Evolutionary conservation across 192 early-diverging fungal species (phyloP), one percentile per base, ranked within the genome.

Genomic region (Podila epigama): DNA sequence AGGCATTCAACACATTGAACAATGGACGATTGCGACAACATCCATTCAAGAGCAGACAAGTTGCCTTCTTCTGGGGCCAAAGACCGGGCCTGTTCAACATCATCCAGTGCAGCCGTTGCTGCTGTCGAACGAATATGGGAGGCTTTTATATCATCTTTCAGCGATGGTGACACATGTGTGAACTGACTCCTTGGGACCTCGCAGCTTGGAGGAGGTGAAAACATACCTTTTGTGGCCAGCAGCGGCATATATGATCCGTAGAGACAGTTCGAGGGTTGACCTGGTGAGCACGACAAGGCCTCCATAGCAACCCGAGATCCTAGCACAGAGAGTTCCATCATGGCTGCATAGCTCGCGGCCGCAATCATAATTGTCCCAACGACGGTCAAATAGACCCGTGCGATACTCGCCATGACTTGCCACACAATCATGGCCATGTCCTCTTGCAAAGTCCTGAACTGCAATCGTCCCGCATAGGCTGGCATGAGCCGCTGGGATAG

Each of bases 401-500:
- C 58, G 27, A 77, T 59, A 1, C 66, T n/a, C 27, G 73, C 34
- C 65, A 77, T 64, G 33, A 77, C 73, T 27, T 77, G 73, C 73
- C 73, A 77, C 1, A 77, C n/a, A 18, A 68, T 33, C 20, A 58
- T 25, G 25, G 66, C 42, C 73, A 77, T 77, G 13, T 77, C 73
- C 29, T 48, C 73, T 18, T 77, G 73, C 7, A 77, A 51, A 16
- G 61, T 42, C 51, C 39, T 68, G 40, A 84, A 70, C 10, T 77
- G 66, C 8, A 86, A 75, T 32, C 85, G 69, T 13, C 60, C 60
- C 7, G 70, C 66, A 20, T 86, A 86, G 0, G 59, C 39, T 0
- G 82, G 82, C 34, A 63, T 41, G 4, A 86, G 63, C 10, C 41
- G 67, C 44, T 83, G 79, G 12, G 78, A 79, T 20, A 86, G 60